Conservation (phyloP, 768 basidiomycete genomes). For the Phylloporus sp. region DNA sequence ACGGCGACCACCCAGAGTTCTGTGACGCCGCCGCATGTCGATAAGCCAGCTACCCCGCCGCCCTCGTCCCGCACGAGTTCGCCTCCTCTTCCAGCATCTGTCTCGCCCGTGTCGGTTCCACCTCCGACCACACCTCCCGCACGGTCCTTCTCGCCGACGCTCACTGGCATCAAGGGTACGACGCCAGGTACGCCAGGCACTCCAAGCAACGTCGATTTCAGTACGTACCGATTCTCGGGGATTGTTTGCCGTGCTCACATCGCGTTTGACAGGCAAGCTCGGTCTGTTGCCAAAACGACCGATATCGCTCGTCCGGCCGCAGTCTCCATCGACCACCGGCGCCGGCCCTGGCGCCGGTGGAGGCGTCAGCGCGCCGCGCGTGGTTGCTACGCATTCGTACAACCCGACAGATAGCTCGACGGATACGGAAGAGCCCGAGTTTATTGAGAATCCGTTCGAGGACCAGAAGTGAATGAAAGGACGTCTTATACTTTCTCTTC, state of each 20-base stretch:
- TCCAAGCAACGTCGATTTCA: conserved; percentile 28
- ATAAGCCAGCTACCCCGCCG: background rate
- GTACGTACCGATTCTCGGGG: conserved; percentile 13
- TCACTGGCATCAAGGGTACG: conserved; percentile 3
- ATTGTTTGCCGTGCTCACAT: background rate
- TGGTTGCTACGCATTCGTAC: conserved; percentile 9
- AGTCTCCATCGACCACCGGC: conserved; percentile 25
- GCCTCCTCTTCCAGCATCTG: conserved; percentile 2
- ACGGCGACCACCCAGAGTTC: background rate
- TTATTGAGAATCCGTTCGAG: conserved; percentile 72
- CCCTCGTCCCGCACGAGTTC: conserved; percentile 2
- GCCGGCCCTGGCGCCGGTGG: background rate
- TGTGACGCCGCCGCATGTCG: background rate
- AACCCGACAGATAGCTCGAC: conserved; percentile 21
- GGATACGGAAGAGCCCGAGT: conserved; percentile 59
- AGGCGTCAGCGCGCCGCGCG: conserved; percentile 1
- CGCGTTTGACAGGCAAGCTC: conserved; percentile 46
- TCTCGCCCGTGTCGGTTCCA: conserved; percentile 4
- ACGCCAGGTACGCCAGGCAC: conserved; percentile 10
- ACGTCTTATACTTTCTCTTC: background rate
- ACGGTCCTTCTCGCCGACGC: conserved; percentile 11
- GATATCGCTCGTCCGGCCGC: conserved; percentile 46
- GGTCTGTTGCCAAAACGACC: conserved; percentile 72
- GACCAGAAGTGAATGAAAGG: conserved; percentile 29
- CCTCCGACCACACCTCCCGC: background rate